Evolutionary conservation across 2,329 filamentous ascomycete species (phyloP).

Genomic region (Sarocladiaceae sp.): DNA sequence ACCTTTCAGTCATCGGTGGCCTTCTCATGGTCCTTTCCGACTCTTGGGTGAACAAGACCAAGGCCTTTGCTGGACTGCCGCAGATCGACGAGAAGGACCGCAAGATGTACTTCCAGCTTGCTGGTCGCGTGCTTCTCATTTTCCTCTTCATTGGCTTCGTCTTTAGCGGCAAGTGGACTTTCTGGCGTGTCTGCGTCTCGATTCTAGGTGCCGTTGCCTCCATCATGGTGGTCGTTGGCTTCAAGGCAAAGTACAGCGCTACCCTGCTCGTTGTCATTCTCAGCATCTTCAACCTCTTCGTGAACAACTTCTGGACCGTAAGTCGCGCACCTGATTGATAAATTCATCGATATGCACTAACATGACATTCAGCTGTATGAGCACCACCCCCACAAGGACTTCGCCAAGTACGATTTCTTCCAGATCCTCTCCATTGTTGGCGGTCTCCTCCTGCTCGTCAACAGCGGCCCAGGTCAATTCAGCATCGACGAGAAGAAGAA

Average conservation of each 20-base stretch:
- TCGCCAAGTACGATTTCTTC: conserved; percentile 99
- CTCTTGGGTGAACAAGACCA: conserved; percentile 95
- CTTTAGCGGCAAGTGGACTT: conserved; percentile 86
- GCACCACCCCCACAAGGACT: conserved; percentile 98
- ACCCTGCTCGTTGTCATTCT: conserved; percentile 91
- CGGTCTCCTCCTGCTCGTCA: conserved; percentile 90
- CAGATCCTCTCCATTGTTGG: conserved; percentile 98
- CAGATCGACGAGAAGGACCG: conserved; percentile 97
- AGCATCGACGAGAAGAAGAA: conserved; percentile 99
- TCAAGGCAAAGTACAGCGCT: conserved; percentile 99
- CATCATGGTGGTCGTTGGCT: conserved; percentile 97
- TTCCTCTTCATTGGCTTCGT: conserved; percentile 97
- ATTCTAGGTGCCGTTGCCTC: conserved; percentile 82
- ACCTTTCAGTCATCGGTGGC: conserved; percentile 93
- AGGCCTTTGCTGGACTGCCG: conserved; percentile 90
- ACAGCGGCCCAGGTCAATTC: conserved; percentile 96
- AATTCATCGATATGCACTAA: conserved; percentile 10
- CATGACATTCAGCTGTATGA: conserved; percentile 67
- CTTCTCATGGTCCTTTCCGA: conserved; percentile 97
- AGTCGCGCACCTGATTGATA: conserved; percentile 27
- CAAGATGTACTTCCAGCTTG: conserved; percentile 99
- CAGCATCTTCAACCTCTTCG: conserved; percentile 91
- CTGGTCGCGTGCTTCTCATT: conserved; percentile 89
- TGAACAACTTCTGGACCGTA: conserved; percentile 99
- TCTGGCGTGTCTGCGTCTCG: conserved; percentile 82